Evolutionary conservation across 441 rosid genomes (phyloP).

Genomic region (Arabidopsis lyrata): DNA sequence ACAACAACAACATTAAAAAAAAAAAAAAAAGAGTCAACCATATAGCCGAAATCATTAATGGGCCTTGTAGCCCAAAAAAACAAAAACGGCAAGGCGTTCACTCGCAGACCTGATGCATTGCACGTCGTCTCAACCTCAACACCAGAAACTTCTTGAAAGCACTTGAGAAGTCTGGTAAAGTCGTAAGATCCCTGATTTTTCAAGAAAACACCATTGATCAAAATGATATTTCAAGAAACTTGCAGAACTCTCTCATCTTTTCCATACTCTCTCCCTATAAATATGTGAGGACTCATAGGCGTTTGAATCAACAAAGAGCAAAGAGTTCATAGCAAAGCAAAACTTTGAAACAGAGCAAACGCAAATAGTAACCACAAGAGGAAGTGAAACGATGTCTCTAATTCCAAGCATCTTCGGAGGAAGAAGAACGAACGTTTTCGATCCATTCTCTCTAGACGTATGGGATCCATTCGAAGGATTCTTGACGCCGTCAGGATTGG

Average conservation of each 20-base stretch:
- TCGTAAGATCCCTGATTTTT: no score
- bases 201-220: no score
- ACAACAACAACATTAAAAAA: no score
- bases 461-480: constrained; percentile 51
- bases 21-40: no score
- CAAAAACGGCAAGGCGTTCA: constrained; percentile 16
- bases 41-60: background rate
- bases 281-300: no score
- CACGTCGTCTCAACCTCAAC: background rate
- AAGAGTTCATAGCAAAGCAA: background rate
- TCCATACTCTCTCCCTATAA: no score
- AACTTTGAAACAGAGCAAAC: background rate
- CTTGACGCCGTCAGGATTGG: constrained; percentile 1
- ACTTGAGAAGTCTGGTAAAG: background rate
- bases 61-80: background rate
- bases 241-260: background rate
- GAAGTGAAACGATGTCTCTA: constrained; percentile 26
- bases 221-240: background rate
- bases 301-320: background rate
- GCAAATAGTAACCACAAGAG: background rate
- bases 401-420: constrained; percentile 45
- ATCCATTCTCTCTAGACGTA: constrained; percentile 50
- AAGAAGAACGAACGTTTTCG: constrained; percentile 42
- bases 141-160: background rate
- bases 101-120: background rate